Evolutionary conservation across 257 asterid species (phyloP).

Genomic region (Avicennia marina): DNA sequence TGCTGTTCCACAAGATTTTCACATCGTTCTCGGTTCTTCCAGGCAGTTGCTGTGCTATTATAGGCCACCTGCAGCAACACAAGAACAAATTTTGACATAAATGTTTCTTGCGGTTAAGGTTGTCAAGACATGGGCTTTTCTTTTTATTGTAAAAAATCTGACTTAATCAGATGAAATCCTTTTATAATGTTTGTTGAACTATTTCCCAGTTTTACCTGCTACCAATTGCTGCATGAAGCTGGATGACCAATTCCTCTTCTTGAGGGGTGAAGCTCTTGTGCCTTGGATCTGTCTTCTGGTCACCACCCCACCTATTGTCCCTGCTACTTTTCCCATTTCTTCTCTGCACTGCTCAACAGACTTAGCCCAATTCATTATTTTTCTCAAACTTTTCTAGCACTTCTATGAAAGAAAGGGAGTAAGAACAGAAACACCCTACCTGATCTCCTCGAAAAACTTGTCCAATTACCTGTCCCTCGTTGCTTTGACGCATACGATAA

Average conservation of each 20-base stretch:
- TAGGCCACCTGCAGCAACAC: constrained; percentile 56
- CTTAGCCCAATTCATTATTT: neutral
- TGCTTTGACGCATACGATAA: constrained; percentile 29
- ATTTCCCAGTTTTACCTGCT: constrained; percentile 52
- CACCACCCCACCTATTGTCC: constrained; percentile 34
- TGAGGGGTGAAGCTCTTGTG: constrained; percentile 63
- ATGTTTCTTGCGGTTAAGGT: neutral
- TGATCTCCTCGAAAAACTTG: constrained; percentile 51
- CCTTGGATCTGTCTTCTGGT: constrained; percentile 32
- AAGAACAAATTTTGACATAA: neutral
- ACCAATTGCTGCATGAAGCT: constrained; percentile 81
- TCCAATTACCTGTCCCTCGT: constrained; percentile 40
- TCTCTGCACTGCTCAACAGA: constrained; percentile 36
- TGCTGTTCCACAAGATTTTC: constrained; percentile 75
- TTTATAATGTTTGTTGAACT: neutral
- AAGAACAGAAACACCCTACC: constrained; percentile 17
- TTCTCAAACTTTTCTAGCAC: neutral
- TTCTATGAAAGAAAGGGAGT: neutral
- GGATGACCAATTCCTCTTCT: constrained; percentile 81
- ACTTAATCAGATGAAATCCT: neutral
- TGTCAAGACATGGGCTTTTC: neutral
- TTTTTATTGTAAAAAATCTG: neutral
- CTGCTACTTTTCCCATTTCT: constrained; percentile 52
- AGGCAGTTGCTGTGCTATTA: constrained; percentile 79
- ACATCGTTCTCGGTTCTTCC: constrained; percentile 76